Percentiles rank a stretch among this genome's conserved stretches.
These are phyloP conservation scores for Thalassiosira mediterranea DNA, from an alignment of 352 stramenopile genomes.

Conservation along the genomic window DNA sequence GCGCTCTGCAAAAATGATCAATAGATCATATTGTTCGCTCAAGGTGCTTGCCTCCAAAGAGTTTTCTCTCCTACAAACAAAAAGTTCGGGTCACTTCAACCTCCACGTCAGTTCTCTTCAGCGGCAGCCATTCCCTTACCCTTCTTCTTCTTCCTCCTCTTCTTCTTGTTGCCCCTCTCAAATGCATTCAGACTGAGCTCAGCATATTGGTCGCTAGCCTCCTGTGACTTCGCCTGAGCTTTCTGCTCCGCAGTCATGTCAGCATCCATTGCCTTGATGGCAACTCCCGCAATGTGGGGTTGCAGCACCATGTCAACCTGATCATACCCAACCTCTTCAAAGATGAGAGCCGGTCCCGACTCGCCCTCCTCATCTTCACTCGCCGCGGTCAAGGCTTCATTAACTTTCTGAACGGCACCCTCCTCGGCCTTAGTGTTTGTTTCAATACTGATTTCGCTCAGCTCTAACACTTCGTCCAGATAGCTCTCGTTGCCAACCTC, in stretches of 20 bases:
- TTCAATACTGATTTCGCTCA: slow-evolving; percentile 28
- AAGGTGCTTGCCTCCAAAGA: too few species aligned
- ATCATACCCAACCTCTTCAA: slow-evolving; percentile 79
- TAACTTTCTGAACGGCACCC: not conserved
- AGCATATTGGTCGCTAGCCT: slow-evolving; percentile 65
- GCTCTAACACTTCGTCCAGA: slow-evolving; percentile 66
- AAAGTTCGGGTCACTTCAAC: too few species aligned
- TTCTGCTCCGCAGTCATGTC: slow-evolving; percentile 61
- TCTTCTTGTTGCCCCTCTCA: slow-evolving; percentile 78
- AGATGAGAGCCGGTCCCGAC: slow-evolving; percentile 47
- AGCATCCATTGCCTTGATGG: slow-evolving; percentile 72
- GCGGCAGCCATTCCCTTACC: too few species aligned
- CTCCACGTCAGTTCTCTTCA: too few species aligned
- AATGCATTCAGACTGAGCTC: slow-evolving; percentile 78
- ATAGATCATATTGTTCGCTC: too few species aligned
- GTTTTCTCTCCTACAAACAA: too few species aligned
- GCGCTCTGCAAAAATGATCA: too few species aligned
- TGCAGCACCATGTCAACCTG: slow-evolving; percentile 75
- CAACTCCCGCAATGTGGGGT: slow-evolving; percentile 77
- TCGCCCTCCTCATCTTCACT: slow-evolving; percentile 23
- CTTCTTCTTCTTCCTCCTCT: slow-evolving; percentile 75
- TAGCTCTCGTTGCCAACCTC: slow-evolving; percentile 66
- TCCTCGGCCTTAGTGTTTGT: slow-evolving; percentile 13
- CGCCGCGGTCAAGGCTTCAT: not conserved
- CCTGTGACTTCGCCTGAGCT: slow-evolving; percentile 39